Base-by-base conservation (phyloP, 176 grass and related monocot genomes). In the Alloteropsis semialata region DNA sequence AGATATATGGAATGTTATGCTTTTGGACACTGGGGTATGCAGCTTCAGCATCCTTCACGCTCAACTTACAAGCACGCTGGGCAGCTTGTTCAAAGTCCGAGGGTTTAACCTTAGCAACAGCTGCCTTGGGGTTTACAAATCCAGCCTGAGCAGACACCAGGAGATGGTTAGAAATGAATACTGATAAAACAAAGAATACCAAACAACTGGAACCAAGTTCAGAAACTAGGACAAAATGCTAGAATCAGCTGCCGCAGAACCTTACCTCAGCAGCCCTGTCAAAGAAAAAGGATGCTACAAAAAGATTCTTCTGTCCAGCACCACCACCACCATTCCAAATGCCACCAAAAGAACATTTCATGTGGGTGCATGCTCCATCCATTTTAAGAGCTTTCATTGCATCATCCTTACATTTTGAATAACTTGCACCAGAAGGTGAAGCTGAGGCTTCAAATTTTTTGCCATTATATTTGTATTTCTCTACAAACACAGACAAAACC, bases 201-300 rank as follows among this genome's bases (percentile, higher is more conserved):
- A 74, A 70, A 32, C 15, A 65, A 38, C 30, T 41, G 33, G 30
- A 78, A 84, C 60, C 6, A 33, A 48, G 62, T 79, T 48, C 58
- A 46, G 33, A 73, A 57, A 27, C 74, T 41, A 6, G 24, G 30
- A 74, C 1, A 72, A 3, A 19, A 4, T 66, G 49, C 36, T 17
- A 38, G 39, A 73, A 84, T 67, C 55, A 90, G 15, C 24, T 65
- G 30, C 18, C 6, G 5, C 19, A n/a, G 19, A 87, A 50, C 37
- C 57, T 85, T 75, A 98, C 96, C 91, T 98, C 93, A 80, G 93
- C 93, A 82, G 96, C 96, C 71, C 96, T 89, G 48, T 98, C 96
- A 77, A 93, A 98, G 92, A 98, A 98, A 86, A 98, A 98, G 0
- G 96, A 98, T 29, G 96, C 96, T 24, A 98, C 96, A 84, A 98